Conservation (phyloP, 176 grass and related monocot species). For the Luzula sylvatica region DNA sequence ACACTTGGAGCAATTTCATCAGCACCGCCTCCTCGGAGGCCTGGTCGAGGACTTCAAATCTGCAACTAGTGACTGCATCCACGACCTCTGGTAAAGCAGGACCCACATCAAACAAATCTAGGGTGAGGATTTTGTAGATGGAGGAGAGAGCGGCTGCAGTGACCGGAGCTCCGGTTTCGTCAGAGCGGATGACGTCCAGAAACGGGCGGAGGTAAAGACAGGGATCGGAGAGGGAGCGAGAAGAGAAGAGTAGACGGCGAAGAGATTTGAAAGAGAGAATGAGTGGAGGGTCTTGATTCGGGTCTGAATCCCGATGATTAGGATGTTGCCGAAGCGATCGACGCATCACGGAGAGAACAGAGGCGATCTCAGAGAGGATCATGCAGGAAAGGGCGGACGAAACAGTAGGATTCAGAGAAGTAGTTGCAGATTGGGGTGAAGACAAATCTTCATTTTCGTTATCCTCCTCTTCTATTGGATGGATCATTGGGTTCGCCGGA, state of each 20-base stretch:
- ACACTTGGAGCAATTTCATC: conserved; percentile 67
- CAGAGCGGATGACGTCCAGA: conserved; percentile 67
- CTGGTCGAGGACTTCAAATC: conserved; percentile 30
- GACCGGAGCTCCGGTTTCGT: conserved; percentile 60
- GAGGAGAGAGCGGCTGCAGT: conserved; percentile 67
- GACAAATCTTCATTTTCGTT: not conserved
- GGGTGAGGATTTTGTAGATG: conserved; percentile 49
- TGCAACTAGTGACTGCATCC: conserved; percentile 65
- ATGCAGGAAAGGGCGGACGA: conserved; percentile 56
- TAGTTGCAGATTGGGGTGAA: not conserved
- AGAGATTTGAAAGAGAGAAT: conserved; percentile 65
- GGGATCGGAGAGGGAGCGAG: not conserved
- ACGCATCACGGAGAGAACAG: conserved; percentile 84
- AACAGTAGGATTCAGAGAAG: not conserved
- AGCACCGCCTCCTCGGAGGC: conserved; percentile 72
- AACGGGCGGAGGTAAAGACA: conserved; percentile 41
- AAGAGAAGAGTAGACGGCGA: conserved; percentile 55
- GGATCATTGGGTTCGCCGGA: conserved; percentile 29
- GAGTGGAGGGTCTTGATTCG: conserved; percentile 48
- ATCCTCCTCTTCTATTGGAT: conserved; percentile 47
- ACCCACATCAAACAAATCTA: conserved; percentile 30
- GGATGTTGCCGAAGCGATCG: conserved; percentile 49
- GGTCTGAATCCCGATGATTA: conserved; percentile 33
- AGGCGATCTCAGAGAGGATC: conserved; percentile 60
- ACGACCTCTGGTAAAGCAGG: conserved; percentile 60